Evolutionary conservation across 2,329 filamentous ascomycete genomes (phyloP), one percentile per base, ranked within the genome.

Genomic region (Talaromyces albobiverticillius): DNA sequence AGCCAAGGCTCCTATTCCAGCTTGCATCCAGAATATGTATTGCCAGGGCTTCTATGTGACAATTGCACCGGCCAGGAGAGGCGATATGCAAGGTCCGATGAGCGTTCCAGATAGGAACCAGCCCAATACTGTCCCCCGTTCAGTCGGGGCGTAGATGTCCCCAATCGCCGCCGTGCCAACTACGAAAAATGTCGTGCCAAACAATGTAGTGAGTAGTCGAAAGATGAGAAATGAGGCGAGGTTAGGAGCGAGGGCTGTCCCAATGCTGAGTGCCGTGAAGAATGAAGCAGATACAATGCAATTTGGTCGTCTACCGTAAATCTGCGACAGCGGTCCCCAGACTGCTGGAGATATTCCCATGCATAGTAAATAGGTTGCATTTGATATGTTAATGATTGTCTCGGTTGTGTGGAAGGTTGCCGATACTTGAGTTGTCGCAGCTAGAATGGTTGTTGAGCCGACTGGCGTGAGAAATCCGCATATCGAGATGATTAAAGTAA

Each of bases 1-100:
- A 0, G 82, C 85, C 0, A 80, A 64, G 2, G 80, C 86, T 0
- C 84, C 85, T 5, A 90, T 76, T 0, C 81, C 87, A 0, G 85
- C 83, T 64, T 91, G 87, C 0, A 92, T 75, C 84, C 87, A 91
- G 72, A 90, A 91, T 51, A 91, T 89, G 41, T 82, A 81, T 18
- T 87, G 79, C 89, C 89, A 93, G 1, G 78, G 81, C 5, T 79
- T 78, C 68, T 84, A 90, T 0, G 87, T 90, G n/a, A 91, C 86
- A 49, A 92, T 88, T 42, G 90, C 84, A 22, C 88, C 88, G 4
- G 66, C 68, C 16, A 69, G 54, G 42, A 70, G 70, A 16, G 69
- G 69, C 2, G 88, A 87, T 62, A 88, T 77, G 0, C 83, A 84
- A 4, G 88, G 88, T 0, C 88, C 88, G 45, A 89, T 82, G 0